These are phyloP conservation scores for Geranium rotundifolium DNA, from an alignment of 345 rosid species.

Conservation along the genomic window DNA sequence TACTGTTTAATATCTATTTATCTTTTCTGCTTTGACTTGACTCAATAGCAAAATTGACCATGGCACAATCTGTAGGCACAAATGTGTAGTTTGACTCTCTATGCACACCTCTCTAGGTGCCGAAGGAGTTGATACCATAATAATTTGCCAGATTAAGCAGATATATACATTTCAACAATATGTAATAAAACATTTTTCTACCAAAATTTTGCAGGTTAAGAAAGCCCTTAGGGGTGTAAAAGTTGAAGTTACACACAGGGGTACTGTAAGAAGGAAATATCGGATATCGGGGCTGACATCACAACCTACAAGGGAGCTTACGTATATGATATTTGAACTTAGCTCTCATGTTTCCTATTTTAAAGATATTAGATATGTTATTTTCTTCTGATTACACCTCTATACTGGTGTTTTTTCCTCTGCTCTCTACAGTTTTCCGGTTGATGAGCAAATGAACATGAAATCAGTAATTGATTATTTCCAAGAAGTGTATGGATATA, in stretches of 20 bases:
- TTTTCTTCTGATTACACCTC: neutral
- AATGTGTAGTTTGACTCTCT: too few species aligned
- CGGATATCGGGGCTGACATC: conserved; percentile 95
- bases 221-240: conserved; percentile 92
- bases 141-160: neutral
- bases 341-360: neutral
- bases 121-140: neutral
- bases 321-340: conserved; percentile 33
- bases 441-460: conserved; percentile 86
- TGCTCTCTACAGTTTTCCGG: conserved; percentile 58
- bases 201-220: conserved; percentile 42
- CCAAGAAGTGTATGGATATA: conserved; percentile 96
- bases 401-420: neutral
- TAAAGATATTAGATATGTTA: neutral
- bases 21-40: too few species aligned
- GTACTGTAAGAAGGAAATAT: conserved; percentile 77
- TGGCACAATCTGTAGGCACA: too few species aligned
- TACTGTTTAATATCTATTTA: too few species aligned
- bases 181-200: neutral
- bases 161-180: neutral
- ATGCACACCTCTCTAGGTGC: too few species aligned
- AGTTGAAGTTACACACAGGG: conserved; percentile 95
- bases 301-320: conserved; percentile 92
- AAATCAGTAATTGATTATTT: conserved; percentile 95
- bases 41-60: too few species aligned